Evolutionary conservation across 2,329 filamentous ascomycete genomes (phyloP).

Genomic region (Bretziella fagacearum): DNA sequence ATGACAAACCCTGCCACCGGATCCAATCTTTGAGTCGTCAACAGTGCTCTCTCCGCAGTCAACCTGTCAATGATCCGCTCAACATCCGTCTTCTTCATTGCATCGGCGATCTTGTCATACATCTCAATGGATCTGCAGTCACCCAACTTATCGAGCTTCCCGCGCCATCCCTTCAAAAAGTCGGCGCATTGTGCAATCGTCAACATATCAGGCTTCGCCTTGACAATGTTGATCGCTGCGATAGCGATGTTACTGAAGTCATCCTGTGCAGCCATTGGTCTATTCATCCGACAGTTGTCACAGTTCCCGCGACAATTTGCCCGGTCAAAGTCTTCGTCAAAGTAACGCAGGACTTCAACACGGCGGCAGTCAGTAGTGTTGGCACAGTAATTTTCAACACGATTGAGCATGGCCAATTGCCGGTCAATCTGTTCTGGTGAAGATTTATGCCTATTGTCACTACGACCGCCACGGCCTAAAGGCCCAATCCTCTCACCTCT

Average conservation of each 20-base stretch:
- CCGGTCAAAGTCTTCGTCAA: constrained; percentile 65
- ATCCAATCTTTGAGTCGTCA: constrained; percentile 49
- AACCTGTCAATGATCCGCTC: constrained; percentile 72
- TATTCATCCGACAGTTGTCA: constrained; percentile 68
- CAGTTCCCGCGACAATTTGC: constrained; percentile 58
- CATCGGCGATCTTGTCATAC: constrained; percentile 51
- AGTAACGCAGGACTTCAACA: constrained; percentile 81
- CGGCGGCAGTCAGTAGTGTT: constrained; percentile 77
- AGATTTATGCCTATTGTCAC: background rate
- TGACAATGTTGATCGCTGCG: constrained; percentile 47
- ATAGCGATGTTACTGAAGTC: constrained; percentile 65
- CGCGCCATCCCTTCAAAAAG: constrained; percentile 46
- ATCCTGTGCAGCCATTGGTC: constrained; percentile 49
- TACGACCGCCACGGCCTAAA: background rate
- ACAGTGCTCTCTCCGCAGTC: constrained; percentile 53
- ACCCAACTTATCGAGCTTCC: constrained; percentile 8
- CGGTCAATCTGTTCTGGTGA: constrained; percentile 64
- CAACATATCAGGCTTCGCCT: constrained; percentile 42
- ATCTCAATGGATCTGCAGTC: constrained; percentile 17
- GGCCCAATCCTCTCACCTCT: constrained; percentile 49
- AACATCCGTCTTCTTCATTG: constrained; percentile 56
- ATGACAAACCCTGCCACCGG: constrained; percentile 46
- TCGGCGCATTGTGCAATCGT: constrained; percentile 73
- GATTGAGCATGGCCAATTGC: constrained; percentile 69
- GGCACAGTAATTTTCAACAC: constrained; percentile 76